Base-by-base conservation (phyloP, 768 basidiomycete genomes). In the Xerocomellus dryophilus region DNA sequence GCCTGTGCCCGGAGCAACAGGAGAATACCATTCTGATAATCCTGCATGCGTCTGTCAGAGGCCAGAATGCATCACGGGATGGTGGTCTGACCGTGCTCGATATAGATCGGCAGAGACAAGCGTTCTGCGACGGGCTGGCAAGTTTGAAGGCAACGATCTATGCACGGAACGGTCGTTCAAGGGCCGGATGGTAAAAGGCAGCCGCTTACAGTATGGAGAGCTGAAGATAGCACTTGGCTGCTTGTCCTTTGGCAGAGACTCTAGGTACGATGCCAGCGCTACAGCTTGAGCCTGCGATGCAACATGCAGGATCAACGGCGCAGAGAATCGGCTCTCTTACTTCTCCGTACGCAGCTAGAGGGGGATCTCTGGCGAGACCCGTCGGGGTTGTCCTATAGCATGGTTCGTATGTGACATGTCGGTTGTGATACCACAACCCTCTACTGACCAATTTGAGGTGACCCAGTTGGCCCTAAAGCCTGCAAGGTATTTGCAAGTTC, bases 61-160 rank as follows among this genome's bases (percentile, higher is more conserved):
- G 31, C 44, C n/a, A 12, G 43, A 38, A 17, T 12, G 20, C 3
- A n/a, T 17, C 31, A 61, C 71, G 47, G 56, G 21, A 38, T 25
- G 38, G 27, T 15, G 27, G 14, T 47, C 63, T 32, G 50, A 83
- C 91, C 92, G 60, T 92, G 90, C 61, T 94, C 92, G 14, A 88
- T 80, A 57, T 80, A 86, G 47, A 93, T 80, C 1, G 91, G 89
- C 4, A 92, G 56, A 14, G 75, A 72, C 18, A 93, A 75, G 0
- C 81, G 79, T 36, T 73, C 66, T 15, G 92, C 81, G 3, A 78
- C 71, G 2, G 92, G 90, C 31, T 78, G 74, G 2, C 85, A 72
- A 0, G 92, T 94, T 66, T 94, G 91, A 21, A 93, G 74, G 67
- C 92, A 93, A n/a, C 92, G 87, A 72, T 93, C 90, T 92, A 29